Evolutionary conservation across 345 rosid genomes (phyloP), one percentile per base, ranked within the genome.

Genomic region (Salix udensis): DNA sequence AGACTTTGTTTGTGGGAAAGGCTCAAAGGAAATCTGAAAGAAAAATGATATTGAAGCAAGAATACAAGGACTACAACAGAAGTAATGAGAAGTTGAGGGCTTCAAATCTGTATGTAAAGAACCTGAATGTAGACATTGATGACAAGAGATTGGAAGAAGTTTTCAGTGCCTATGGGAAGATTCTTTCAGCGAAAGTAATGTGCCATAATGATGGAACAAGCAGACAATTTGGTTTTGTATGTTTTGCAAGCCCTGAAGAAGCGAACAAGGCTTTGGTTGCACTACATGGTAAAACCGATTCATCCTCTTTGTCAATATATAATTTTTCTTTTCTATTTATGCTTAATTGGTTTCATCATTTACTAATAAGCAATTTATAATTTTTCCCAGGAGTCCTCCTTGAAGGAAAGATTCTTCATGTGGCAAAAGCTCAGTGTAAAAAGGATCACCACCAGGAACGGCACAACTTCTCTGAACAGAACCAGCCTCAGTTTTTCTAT

Each of bases 151-250:
- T 91, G 69, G 75, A 69, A 62, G 83, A 87, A 39, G 39, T 83
- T 65, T 93, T 93, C 72, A 71, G 89, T 60, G 42, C 65, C 62
- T 87, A 65, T 76, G 97, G 98, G 68, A 2, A 46, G 40, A 80
- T 93, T 82, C 82, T 80, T 69, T 89, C 91, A 6, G 88, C 84
- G 44, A 91, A 76, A 83, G 91, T 93, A 74, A 89, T 88, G 87
- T 77, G 87, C 69, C 34, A 83, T 71, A 84, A 79, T 44, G 74
- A 78, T 67, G 93, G 98, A 23, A 53, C 4, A 28, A 91, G 93
- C 77, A 90, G 84, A 77, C 88, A 89, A 70, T 91, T 88, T 80
- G 98, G 97, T 52, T 93, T 91, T 80, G 98, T 93, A 61, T 83
- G 89, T 76, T 91, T 89, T 87, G 87, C 92, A 73, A 81, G 77